Conservation (phyloP, 2,329 filamentous ascomycete genomes). For the Fusarium hostae region DNA sequence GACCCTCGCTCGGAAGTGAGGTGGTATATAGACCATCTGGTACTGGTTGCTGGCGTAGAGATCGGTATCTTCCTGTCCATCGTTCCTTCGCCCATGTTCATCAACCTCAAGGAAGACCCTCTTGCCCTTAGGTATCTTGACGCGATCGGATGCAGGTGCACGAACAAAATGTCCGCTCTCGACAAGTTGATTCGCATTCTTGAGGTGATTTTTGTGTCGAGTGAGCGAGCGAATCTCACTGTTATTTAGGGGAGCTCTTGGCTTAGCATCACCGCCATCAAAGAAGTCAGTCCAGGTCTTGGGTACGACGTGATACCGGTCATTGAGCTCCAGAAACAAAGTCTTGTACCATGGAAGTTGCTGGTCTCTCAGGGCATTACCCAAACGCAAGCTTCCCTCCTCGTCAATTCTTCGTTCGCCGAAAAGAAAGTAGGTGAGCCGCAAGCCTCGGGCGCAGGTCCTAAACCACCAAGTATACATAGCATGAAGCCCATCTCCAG, state of each 20-base stretch:
- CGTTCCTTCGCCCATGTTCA: constrained; percentile 69
- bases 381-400: constrained; percentile 73
- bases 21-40: constrained; percentile 82
- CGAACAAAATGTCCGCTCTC: constrained; percentile 86
- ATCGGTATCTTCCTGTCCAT: constrained; percentile 64
- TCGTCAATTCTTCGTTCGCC: constrained; percentile 84
- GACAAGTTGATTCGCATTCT: constrained; percentile 64
- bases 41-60: constrained; percentile 70
- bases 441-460: constrained; percentile 80
- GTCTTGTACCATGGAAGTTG: constrained; percentile 54
- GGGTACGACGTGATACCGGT: constrained; percentile 56
- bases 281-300: constrained; percentile 70
- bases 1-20: constrained; percentile 82
- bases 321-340: constrained; percentile 60
- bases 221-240: constrained; percentile 53
- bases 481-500: constrained; percentile 82
- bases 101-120: constrained; percentile 82
- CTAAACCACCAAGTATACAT: constrained; percentile 98
- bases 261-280: constrained; percentile 59
- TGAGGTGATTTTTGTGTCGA: constrained; percentile 57
- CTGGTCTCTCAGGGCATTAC: constrained; percentile 46
- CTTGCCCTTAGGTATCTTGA: constrained; percentile 88
- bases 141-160: constrained; percentile 93
- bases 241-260: constrained; percentile 49
- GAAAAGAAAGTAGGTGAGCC: constrained; percentile 93